Evolutionary conservation across 768 basidiomycete species (phyloP), one percentile per base, ranked within the genome.

Genomic region (Boletus eberwhitei): DNA sequence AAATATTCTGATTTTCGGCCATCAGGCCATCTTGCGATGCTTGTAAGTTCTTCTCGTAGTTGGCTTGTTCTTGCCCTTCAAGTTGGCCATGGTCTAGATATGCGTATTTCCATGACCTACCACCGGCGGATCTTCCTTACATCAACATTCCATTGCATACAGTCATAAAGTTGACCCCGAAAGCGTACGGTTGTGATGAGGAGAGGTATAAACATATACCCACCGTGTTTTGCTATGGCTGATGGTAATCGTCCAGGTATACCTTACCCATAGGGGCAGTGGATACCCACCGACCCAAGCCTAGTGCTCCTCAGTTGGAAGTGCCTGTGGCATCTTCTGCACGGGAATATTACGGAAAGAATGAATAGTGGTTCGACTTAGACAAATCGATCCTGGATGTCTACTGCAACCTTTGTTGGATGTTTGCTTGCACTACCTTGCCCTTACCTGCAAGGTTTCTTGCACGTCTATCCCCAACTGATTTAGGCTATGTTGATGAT

Each of bases 171-270:
- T 80, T 99, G 43, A 98, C 96, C 1, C 97, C 97, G 11, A 94
- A 92, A 67, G 97, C 97, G 1, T 99, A 98, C 69, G 97, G 97
- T 37, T 98, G 96, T 75, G 94, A 98, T 69, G 97, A 99, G 69
- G 94, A 95, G 70, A 80, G 95, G 89, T 87, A 52, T 44, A 76
- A 48, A 53, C 17, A 13, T n/a, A 36, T 39, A 4, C 21, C 3
- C 4, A n/a, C 35, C 1, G 35, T 29, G 0, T 13, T 34, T 21
- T 41, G 1, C 43, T 29, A 14, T 48, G 14, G 24, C 42, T 63
- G 7, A 59, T 26, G 17, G 48, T n/a, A 21, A 34, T 47, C 24
- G 39, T 39, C 22, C 51, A 93, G 91, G 48, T 98, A 94, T 70
- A 79, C 89, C 1, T 74, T 98, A 4, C 93, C 94, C 11, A 98